Conservation (phyloP, 805 yeast species). For the Suhomyces vadensis region DNA sequence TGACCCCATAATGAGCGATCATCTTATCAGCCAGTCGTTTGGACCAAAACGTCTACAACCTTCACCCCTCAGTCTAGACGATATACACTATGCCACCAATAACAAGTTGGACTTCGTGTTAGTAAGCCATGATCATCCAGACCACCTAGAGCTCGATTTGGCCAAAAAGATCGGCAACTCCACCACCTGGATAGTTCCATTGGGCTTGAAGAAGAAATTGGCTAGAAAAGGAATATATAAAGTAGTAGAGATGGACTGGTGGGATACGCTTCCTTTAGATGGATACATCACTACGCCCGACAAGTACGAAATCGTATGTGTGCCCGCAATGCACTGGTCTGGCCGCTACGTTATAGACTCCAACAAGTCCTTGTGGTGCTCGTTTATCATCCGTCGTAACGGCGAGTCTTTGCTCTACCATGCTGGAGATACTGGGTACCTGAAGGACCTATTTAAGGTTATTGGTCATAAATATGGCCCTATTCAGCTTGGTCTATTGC, state of each 20-base stretch:
- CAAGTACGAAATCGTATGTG: conserved; percentile 75
- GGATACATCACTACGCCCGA: conserved; percentile 45
- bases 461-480: conserved; percentile 66
- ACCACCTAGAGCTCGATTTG: conserved; percentile 75
- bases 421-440: conserved; percentile 94
- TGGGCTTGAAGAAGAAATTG: conserved; percentile 67
- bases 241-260: conserved; percentile 85
- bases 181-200: conserved; percentile 83
- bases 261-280: conserved; percentile 56
- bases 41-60: conserved; percentile 87
- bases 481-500: conserved; percentile 64
- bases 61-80: conserved; percentile 66
- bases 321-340: conserved; percentile 98
- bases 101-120: conserved; percentile 64
- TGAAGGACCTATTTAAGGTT: conserved; percentile 66
- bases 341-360: conserved; percentile 82
- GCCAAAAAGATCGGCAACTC: conserved; percentile 53
- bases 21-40: conserved; percentile 56
- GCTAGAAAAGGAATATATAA: conserved; percentile 59
- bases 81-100: conserved; percentile 53
- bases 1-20: conserved; percentile 78
- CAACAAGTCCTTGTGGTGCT: conserved; percentile 85
- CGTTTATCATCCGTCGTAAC: conserved; percentile 68
- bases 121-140: conserved; percentile 95
- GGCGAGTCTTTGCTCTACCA: conserved; percentile 78